A percentile compares a stretch with the other conserved stretches of the same genome.
Conservation (phyloP, 495 filamentous ascomycete species). For the Bathelium albidoporum region DNA sequence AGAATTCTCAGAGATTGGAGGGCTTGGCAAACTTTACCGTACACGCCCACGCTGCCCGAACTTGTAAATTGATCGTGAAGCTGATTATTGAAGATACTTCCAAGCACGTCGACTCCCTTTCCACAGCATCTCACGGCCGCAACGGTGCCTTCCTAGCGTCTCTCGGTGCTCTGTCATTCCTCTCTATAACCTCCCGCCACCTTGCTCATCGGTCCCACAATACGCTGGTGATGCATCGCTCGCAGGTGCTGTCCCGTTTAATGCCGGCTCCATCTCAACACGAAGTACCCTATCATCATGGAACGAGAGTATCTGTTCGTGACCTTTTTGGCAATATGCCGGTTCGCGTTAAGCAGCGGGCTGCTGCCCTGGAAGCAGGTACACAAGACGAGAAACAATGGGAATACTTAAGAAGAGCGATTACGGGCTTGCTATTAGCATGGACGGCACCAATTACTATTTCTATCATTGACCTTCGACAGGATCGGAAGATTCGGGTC, state of each 20-base stretch:
- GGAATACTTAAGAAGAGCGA: slow-evolving; percentile 49
- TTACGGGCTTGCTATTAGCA: slow-evolving; percentile 57
- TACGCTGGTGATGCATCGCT: slow-evolving; percentile 59
- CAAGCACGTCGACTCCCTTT: slow-evolving; percentile 42
- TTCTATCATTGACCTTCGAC: slow-evolving; percentile 31
- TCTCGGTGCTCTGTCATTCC: slow-evolving; percentile 61
- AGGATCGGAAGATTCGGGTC: background rate
- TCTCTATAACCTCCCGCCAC: slow-evolving; percentile 74
- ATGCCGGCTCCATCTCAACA: slow-evolving; percentile 54
- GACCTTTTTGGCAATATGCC: slow-evolving; percentile 94
- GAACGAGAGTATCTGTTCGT: slow-evolving; percentile 69
- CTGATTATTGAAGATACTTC: slow-evolving; percentile 54
- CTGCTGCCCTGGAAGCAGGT: slow-evolving; percentile 35
- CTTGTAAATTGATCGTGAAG: background rate
- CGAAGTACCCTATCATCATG: slow-evolving; percentile 49
- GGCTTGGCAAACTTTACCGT: slow-evolving; percentile 67
- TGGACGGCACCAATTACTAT: slow-evolving; percentile 36
- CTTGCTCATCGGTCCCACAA: slow-evolving; percentile 52
- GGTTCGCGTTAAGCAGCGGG: slow-evolving; percentile 81
- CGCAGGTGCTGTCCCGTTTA: slow-evolving; percentile 56
- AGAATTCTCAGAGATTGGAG: slow-evolving; percentile 62
- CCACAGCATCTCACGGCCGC: slow-evolving; percentile 45
- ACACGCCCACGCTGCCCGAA: slow-evolving; percentile 24
- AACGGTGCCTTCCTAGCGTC: slow-evolving; percentile 71
- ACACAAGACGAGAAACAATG: slow-evolving; percentile 58